phyloP scores from a whole-genome alignment of 2,329 filamentous ascomycete species.

The Alternaria brassicae region DNA sequence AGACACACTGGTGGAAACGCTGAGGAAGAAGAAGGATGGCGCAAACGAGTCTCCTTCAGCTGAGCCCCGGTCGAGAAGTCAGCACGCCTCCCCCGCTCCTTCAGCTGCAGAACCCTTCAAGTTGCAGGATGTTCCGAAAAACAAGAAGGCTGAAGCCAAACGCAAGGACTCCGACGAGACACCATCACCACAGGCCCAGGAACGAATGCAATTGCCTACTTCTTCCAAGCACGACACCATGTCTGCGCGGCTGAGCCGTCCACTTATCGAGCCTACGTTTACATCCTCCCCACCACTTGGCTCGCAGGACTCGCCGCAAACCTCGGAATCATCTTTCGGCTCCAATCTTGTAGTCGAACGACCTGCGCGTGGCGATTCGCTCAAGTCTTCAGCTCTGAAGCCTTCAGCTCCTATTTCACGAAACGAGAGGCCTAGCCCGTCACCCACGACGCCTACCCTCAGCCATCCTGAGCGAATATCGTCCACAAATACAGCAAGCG shows the following conservation, averaged over 20 bases:
- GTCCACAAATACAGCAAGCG: conserved; percentile 40
- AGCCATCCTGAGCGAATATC: conserved; percentile 50
- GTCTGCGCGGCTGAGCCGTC: conserved; percentile 42
- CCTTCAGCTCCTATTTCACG: conserved; percentile 57
- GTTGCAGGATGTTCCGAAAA: conserved; percentile 80
- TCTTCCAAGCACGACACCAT: conserved; percentile 51
- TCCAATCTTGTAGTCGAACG: conserved; percentile 52
- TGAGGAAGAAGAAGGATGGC: conserved; percentile 56
- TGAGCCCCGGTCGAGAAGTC: conserved; percentile 59
- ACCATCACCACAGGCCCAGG: conserved; percentile 28
- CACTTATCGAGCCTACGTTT: conserved; percentile 44
- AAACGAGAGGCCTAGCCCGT: conserved; percentile 64
- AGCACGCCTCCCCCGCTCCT: conserved; percentile 47
- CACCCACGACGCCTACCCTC: conserved; percentile 53
- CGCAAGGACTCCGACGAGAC: conserved; percentile 56
- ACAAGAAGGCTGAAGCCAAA: conserved; percentile 59
- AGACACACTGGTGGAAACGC: conserved; percentile 65
- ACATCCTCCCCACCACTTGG: conserved; percentile 50
- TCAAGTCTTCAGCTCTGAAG: conserved; percentile 54
- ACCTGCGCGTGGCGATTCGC: conserved; percentile 67
- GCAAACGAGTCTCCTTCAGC: conserved; percentile 39
- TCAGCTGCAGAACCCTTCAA: conserved; percentile 64
- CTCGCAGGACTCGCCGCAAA: conserved; percentile 44
- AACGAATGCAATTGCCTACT: conserved; percentile 47
- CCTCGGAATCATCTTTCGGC: conserved; percentile 48